Percentiles rank a stretch among this genome's conserved stretches.
Evolutionary conservation across 2,329 filamentous ascomycete genomes (phyloP).

Genomic region (Penicillium sp.): DNA sequence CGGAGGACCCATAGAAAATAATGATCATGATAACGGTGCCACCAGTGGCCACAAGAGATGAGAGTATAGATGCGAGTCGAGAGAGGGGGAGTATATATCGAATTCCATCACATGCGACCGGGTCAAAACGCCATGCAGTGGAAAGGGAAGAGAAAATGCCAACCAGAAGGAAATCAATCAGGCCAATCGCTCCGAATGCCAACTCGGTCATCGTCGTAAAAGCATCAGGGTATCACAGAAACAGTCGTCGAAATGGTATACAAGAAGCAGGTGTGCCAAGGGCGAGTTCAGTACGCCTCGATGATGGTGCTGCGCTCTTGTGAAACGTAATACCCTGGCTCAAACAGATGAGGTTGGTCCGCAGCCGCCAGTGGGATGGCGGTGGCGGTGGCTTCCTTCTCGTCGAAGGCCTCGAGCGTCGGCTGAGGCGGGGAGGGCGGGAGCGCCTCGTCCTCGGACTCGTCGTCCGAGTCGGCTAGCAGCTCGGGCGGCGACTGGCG

Average conservation of each 20-base stretch:
- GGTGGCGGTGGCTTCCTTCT: slow-evolving; percentile 52
- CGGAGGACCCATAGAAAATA: background rate
- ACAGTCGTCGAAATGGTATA: slow-evolving; percentile 16
- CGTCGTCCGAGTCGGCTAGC: slow-evolving; percentile 62
- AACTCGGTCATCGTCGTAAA: slow-evolving; percentile 16
- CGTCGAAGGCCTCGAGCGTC: slow-evolving; percentile 58
- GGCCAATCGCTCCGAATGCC: slow-evolving; percentile 11
- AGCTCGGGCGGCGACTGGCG: slow-evolving; percentile 68
- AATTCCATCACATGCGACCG: slow-evolving; percentile 7
- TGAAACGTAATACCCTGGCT: slow-evolving; percentile 50
- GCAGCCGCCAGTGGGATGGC: slow-evolving; percentile 38
- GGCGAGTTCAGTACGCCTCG: slow-evolving; percentile 46
- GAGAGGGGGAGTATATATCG: slow-evolving; percentile 2
- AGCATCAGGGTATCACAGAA: slow-evolving; percentile 25
- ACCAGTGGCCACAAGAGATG: slow-evolving; percentile 5
- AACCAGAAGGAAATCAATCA: slow-evolving; percentile 7
- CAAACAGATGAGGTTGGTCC: slow-evolving; percentile 45
- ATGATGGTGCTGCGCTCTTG: slow-evolving; percentile 47
- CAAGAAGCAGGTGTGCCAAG: slow-evolving; percentile 17
- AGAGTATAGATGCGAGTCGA: slow-evolving; percentile 1
- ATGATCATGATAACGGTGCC: background rate
- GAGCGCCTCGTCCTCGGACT: slow-evolving; percentile 68
- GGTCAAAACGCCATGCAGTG: slow-evolving; percentile 24
- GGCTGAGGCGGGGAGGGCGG: slow-evolving; percentile 64
- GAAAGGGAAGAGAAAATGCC: slow-evolving; percentile 7